Evolutionary conservation across 169 alveolate genomes (phyloP), one percentile per base, ranked within the genome.

Genomic region (Plasmodium yoelii): DNA sequence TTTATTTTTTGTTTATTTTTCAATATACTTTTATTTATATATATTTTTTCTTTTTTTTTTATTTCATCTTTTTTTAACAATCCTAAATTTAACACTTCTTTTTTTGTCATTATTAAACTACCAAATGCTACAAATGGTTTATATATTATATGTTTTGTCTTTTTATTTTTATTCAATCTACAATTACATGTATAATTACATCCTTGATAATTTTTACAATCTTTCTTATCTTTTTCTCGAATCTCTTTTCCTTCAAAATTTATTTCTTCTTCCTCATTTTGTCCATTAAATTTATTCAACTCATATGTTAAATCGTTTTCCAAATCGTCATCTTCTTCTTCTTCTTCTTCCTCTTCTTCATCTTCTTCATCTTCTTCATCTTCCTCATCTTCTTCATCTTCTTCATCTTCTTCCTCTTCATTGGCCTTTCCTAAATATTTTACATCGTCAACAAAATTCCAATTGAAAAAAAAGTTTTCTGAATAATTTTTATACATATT

Each of bases 121-220:
- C 90, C 90, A 61, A 82, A 82, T 6, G 90, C 64, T 19, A 82
- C 71, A 42, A 82, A 82, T n/a, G 90, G 90, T 19, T 82, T 82
- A 42, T 82, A 82, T 5, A 82, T 59, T 60, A 47, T 55, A 6
- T 24, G 56, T 4, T 47, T 67, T 6, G 22, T 64, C n/a, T 49
- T 46, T 69, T 67, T 67, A 8, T 39, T 67, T 22, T 69, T 69
- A 10, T 49, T 26, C 8, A 7, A 46, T 44, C 3, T 46, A 46
- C 12, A 19, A 2, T 44, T n/a, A 8, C 7, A 4, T 24, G 10
- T 39, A 2, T 12, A 19, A 49, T 7, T 6, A 18, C 13, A 9
- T 49, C 47, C 24, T 44, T 12, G 3, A 9, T 9, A 2, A 1
- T 64, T 28, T 6, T 39, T 7, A 65, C 46, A 39, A 65, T 65